phyloP scores from a whole-genome alignment of 129 eudicot species.

The Rutidosis leptorrhynchoides region DNA sequence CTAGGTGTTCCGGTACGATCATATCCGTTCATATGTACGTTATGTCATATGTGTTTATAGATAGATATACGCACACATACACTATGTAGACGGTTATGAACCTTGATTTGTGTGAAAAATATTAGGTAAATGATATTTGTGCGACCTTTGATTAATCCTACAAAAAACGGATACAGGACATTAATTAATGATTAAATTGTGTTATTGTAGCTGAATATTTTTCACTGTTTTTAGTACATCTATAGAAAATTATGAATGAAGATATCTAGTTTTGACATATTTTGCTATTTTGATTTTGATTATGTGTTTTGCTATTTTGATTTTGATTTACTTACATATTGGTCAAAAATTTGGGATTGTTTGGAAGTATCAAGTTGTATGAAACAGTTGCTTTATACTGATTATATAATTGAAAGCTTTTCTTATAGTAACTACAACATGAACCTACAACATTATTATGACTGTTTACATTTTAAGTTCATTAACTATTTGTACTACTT shows the following conservation, averaged over 20 bases:
- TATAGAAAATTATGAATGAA: background rate
- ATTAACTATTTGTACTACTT: background rate
- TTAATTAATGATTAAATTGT: background rate
- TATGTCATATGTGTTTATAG: background rate
- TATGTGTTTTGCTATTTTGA: too few relatives aligned
- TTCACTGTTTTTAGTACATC: too few relatives aligned
- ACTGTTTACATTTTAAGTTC: background rate
- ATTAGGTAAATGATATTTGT: background rate
- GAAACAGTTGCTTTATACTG: background rate
- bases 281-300: too few relatives aligned
- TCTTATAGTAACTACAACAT: background rate
- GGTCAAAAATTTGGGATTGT: background rate
- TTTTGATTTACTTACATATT: too few relatives aligned
- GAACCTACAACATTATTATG: background rate
- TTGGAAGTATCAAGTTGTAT: background rate
- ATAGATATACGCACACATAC: too few relatives aligned
- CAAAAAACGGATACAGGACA: background rate
- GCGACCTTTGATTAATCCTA: background rate
- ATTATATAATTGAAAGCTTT: background rate
- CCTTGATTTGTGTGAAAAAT: background rate
- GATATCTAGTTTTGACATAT: background rate
- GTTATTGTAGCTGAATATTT: background rate
- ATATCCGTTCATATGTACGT: background rate
- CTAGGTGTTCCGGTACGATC: conserved; percentile 16
- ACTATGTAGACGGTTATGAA: background rate